phyloP scores from a whole-genome alignment of 495 filamentous ascomycete genomes.

The Penicillium crystallinum region DNA sequence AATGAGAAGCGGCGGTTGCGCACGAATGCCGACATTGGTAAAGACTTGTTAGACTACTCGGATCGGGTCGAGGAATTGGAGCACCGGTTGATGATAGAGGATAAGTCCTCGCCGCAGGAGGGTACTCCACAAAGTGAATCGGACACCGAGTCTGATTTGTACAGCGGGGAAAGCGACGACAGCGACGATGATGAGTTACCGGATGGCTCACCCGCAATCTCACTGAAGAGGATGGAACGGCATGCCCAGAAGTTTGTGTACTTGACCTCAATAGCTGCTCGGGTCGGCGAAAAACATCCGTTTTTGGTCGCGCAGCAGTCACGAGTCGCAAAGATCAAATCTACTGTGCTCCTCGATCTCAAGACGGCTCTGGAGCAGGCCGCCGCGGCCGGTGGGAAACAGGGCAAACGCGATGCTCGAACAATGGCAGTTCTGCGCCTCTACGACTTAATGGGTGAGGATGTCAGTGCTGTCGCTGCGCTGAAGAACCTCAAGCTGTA shows the following conservation, averaged over 20 bases:
- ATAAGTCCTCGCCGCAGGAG: conserved; percentile 12
- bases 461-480: conserved; percentile 56
- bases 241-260: conserved; percentile 56
- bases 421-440: conserved; percentile 67
- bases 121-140: conserved; percentile 15
- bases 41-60: conserved; percentile 64
- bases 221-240: conserved; percentile 48
- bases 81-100: conserved; percentile 55
- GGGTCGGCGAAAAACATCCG: conserved; percentile 57
- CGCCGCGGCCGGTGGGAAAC: conserved; percentile 46
- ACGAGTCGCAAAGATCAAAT: conserved; percentile 56
- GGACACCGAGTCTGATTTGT: conserved; percentile 36
- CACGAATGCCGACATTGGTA: conserved; percentile 51
- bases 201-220: conserved; percentile 38
- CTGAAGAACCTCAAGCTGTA: conserved; percentile 61
- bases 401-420: conserved; percentile 48
- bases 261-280: conserved; percentile 44
- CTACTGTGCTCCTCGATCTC: conserved; percentile 80
- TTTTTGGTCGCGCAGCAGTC: conserved; percentile 56
- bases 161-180: conserved; percentile 50
- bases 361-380: conserved; percentile 72
- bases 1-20: conserved; percentile 50
- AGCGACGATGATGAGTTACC: conserved; percentile 48
- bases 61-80: conserved; percentile 72
- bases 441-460: conserved; percentile 73